Conservation (phyloP, 257 asterid species). For the Nicotiana tabacum region DNA sequence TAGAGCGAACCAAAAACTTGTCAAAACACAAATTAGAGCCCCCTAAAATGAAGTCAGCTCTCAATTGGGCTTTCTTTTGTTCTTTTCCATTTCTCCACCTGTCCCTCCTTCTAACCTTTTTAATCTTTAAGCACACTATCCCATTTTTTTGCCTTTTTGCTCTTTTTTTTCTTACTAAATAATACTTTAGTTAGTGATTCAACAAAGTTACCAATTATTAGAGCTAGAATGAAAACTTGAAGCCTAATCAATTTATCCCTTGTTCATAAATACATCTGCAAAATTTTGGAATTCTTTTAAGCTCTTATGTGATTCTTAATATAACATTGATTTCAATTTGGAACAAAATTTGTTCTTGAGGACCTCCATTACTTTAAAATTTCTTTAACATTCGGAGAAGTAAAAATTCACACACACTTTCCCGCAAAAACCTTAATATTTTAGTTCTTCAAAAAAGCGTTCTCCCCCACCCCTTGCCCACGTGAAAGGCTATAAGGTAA, state of each 20-base stretch:
- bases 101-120: slow-evolving; percentile 9
- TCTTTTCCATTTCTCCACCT: not conserved
- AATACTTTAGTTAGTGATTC: not conserved
- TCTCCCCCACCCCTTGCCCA: too few relatives aligned
- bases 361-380: too few relatives aligned
- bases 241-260: not conserved
- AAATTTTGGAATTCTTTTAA: not conserved
- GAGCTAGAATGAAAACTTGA: not conserved
- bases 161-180: not conserved
- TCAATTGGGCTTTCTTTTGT: not conserved
- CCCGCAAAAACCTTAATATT: too few relatives aligned
- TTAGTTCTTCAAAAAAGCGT: too few relatives aligned
- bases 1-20: not conserved
- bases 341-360: not conserved
- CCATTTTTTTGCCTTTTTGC: not conserved
- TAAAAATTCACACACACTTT: too few relatives aligned
- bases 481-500: too few relatives aligned
- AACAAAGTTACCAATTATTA: not conserved
- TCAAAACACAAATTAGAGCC: not conserved
- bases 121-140: slow-evolving; percentile 17
- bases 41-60: not conserved
- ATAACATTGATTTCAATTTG: not conserved
- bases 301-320: not conserved
- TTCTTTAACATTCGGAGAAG: too few relatives aligned
- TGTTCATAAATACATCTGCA: not conserved